A percentile compares a stretch with the other conserved stretches of the same genome.
These are phyloP conservation scores for Trichoderma sp. DNA, from an alignment of 2,329 filamentous ascomycete species.

Conservation along the genomic window DNA sequence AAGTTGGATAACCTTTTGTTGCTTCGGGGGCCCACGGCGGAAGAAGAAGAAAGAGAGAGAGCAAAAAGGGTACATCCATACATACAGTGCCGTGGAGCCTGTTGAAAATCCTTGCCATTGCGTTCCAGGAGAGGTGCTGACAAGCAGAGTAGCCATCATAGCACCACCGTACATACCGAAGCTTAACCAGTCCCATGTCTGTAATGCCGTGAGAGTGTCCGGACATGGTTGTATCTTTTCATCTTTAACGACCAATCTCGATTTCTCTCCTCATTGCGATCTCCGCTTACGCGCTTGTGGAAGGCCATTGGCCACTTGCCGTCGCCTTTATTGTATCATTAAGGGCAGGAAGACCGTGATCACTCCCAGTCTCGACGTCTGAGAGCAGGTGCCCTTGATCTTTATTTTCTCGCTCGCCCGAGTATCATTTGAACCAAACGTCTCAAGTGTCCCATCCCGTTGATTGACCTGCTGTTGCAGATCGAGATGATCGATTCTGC, in stretches of 20 bases:
- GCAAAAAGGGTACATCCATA: not conserved
- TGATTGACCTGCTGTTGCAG: not conserved
- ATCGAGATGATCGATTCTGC: slow-evolving; percentile 15
- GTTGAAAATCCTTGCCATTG: slow-evolving; percentile 9
- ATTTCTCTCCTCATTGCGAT: not conserved
- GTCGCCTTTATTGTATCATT: not conserved
- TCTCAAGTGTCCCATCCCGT: not conserved
- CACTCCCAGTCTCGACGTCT: not conserved
- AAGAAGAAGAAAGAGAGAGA: not conserved
- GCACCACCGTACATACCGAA: slow-evolving; percentile 7
- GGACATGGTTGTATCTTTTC: not conserved
- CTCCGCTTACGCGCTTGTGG: slow-evolving; percentile 1
- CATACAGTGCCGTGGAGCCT: not conserved
- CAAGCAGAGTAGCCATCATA: slow-evolving; percentile 6
- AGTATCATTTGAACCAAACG: not conserved
- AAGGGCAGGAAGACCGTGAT: not conserved
- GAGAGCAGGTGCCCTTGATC: not conserved
- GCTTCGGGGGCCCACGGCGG: not conserved
- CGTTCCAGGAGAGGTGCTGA: slow-evolving; percentile 12
- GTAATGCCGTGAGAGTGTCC: slow-evolving; percentile 4
- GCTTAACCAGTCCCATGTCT: slow-evolving; percentile 7
- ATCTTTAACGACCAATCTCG: slow-evolving; percentile 5
- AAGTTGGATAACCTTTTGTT: not conserved
- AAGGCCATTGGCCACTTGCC: not conserved
- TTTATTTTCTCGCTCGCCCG: not conserved